These are phyloP conservation scores for Globisporangium spiculum DNA, from an alignment of 352 stramenopile genomes.

Conservation along the genomic window DNA sequence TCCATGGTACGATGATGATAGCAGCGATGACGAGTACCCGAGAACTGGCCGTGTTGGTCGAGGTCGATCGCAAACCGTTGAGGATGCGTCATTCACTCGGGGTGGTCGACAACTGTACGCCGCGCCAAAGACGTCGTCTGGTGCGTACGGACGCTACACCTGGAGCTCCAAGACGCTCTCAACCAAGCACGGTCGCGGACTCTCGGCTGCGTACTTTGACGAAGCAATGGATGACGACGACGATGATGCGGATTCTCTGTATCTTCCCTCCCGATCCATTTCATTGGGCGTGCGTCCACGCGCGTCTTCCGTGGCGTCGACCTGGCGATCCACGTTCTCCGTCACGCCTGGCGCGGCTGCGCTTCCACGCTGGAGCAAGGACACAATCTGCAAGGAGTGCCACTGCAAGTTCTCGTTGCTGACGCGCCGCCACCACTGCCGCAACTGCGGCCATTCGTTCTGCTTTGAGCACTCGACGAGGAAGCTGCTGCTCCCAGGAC, in stretches of 20 bases:
- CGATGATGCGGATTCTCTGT: conserved; percentile 11
- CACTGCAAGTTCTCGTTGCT: conserved; percentile 69
- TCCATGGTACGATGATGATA: conserved; percentile 27
- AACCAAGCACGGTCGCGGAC: conserved; percentile 10
- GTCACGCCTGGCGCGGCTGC: conserved; percentile 20
- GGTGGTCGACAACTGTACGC: conserved; percentile 19
- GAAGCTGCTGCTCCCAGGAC: conserved; percentile 55
- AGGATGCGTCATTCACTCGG: conserved; percentile 21
- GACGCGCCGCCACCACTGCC: conserved; percentile 78
- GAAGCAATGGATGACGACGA: conserved; percentile 9
- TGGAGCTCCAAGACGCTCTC: conserved; percentile 13
- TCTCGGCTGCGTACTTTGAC: conserved; percentile 16
- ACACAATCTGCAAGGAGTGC: conserved; percentile 63
- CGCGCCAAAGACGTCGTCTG: conserved; percentile 12
- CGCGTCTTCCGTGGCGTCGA: conserved; percentile 31
- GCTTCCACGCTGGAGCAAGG: conserved; percentile 65
- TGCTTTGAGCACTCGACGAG: conserved; percentile 84
- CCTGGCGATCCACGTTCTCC: conserved; percentile 18
- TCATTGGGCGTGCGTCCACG: conserved; percentile 21
- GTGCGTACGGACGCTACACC: conserved; percentile 7
- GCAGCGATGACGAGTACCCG: conserved; percentile 9
- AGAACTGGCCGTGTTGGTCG: conserved; percentile 4
- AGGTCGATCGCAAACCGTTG: conserved; percentile 23
- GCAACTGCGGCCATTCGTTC: conserved; percentile 80
- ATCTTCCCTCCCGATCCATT: conserved; percentile 9